Evolutionary conservation across 148 eudicot genomes (phyloP), one percentile per base, ranked within the genome.

Genomic region (Rheum nobile): DNA sequence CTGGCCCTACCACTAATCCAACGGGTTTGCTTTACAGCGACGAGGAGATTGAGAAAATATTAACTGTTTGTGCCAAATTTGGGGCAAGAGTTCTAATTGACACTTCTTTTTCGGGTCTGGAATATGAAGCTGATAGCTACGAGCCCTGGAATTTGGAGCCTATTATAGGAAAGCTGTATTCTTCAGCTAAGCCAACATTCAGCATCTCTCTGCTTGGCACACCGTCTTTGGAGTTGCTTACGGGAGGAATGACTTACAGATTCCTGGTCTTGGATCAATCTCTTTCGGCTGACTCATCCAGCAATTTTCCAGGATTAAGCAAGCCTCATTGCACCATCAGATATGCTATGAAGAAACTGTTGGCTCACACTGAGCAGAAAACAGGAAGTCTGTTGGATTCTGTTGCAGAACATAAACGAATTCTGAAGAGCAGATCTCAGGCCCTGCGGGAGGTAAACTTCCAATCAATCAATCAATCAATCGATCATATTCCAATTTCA

Each of bases 1-100:
- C 87, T 77, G 98, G 98, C 41, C 98, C 98, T 52, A 95, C 98
- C 29, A 80, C 87, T 76, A 91, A 75, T 78, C 98, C 97, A 19
- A 95, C 92, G 57, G 98, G 98, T 34, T 81, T 86, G 84, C 78
- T 95, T 38, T 95, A 95, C 81, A 88, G 82, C 76, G 77, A 88
- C n/a, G 84, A 86, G 77, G 98, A 95, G 79, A 88, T 95, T 43
- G 86, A 85, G 71, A 77, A 52, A 4, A 74, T 91, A 80, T 68
- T 95, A 80, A 69, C 90, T 19, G 73, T 85, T 11, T 95, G 96
- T 80, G 90, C 97, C n/a, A 91, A 83, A 75, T 88, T 78, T 79
- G 96, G 96, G 71, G 97, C 93, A 37, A 88, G 89, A 75, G 97
- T 95, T 71, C 78, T 95, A 72, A 76, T 95, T 32, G 98, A 95